Evolutionary conservation across 495 filamentous ascomycete species (phyloP), one percentile per base, ranked within the genome.

Genomic region (Aspergillus sclerotioniger): DNA sequence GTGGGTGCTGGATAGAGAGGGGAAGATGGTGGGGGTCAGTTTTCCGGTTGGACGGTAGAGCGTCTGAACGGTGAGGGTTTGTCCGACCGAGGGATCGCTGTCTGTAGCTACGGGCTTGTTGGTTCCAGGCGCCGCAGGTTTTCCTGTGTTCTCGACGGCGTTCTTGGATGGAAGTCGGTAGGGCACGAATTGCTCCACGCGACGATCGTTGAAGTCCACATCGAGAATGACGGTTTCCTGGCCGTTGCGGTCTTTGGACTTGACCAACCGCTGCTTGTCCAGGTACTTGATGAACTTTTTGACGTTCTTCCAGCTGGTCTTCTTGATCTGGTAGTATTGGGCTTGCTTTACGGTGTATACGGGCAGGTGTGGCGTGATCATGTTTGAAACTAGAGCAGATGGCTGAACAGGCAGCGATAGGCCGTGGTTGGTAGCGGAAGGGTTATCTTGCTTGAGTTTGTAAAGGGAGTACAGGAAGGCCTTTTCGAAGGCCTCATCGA

Each of bases 211-310:
- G 64, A 88, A 90, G 62, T 89, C 84, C 45, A 90, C 81, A 62
- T 90, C 87, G 25, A 83, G 54, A 32, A 90, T 81, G 13, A 87
- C 78, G 1, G 82, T 83, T 65, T 90, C 88, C 46, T 83, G 77
- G 6, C 87, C 85, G 55, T 77, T 83, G 37, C 84, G 81, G 31
- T 89, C 86, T 65, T 90, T 90, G 32, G 78, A 80, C 60, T 84
- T 87, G 43, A 90, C 67, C 12, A 89, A 66, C 6, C 76, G 65
- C 51, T 83, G 71, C 64, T 89, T 90, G 65, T 89, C 87, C 8
- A 90, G 69, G 32, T 80, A 69, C 66, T 90, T 90, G 69, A 90
- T 84, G 67, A 90, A 90, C 58, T 89, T 90, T 57, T 84, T 86
- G 43, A 85, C 78, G 54, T 84, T 90, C 70, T 90, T 90, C 81